Conservation (phyloP, 805 yeast species). For the Wickerhamomyces alni region DNA sequence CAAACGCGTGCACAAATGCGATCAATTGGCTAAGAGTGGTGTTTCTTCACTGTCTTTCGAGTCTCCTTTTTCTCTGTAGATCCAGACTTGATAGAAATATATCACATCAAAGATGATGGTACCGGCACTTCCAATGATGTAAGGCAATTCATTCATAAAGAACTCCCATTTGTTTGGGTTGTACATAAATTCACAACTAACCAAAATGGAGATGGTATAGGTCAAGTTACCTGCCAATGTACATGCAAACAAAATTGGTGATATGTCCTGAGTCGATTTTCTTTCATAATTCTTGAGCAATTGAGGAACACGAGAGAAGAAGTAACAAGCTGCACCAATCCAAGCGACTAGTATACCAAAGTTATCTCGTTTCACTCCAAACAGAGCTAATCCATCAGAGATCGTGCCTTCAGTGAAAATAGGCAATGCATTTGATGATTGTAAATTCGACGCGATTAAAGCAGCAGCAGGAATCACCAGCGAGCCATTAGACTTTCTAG, state of each 20-base stretch:
- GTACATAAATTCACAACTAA: slow-evolving; percentile 48
- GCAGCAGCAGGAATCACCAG: slow-evolving; percentile 20
- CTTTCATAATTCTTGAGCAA: slow-evolving; percentile 67
- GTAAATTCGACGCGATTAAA: slow-evolving; percentile 22
- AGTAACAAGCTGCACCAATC: slow-evolving; percentile 70
- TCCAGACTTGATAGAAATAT: slow-evolving; percentile 57
- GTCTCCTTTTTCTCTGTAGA: slow-evolving; percentile 19
- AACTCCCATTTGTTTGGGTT: slow-evolving; percentile 38
- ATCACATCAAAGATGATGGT: slow-evolving; percentile 72
- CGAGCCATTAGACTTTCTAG: slow-evolving; percentile 4
- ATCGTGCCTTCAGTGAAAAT: background rate
- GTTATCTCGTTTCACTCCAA: background rate
- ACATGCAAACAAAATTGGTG: slow-evolving; percentile 72
- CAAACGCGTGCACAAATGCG: too few relatives aligned
- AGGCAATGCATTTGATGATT: slow-evolving; percentile 16
- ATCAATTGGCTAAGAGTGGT: slow-evolving; percentile 8
- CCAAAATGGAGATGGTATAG: slow-evolving; percentile 68
- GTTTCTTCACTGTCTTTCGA: slow-evolving; percentile 8
- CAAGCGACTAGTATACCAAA: slow-evolving; percentile 50
- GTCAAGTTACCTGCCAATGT: slow-evolving; percentile 76
- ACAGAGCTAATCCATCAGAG: too few relatives aligned
- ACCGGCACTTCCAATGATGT: slow-evolving; percentile 79
- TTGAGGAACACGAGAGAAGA: slow-evolving; percentile 81
- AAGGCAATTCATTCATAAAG: slow-evolving; percentile 69
- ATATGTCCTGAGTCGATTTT: slow-evolving; percentile 81